Evolutionary conservation across 495 filamentous ascomycete species (phyloP).

Genomic region (Trichoderma erinaceum): DNA sequence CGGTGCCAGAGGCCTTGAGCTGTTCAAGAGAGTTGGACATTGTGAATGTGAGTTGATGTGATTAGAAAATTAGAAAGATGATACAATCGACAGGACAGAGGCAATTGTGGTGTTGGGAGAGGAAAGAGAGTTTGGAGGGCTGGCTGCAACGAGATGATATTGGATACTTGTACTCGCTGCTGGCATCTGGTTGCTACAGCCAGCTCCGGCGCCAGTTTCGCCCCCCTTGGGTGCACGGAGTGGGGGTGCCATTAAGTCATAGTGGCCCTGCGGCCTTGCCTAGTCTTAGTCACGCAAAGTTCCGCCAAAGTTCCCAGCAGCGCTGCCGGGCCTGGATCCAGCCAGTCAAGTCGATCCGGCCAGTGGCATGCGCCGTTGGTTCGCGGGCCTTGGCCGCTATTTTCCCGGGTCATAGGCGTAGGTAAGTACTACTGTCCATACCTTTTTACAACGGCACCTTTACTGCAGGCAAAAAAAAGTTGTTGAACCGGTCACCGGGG

Average conservation of each 20-base stretch:
- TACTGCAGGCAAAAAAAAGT: not conserved
- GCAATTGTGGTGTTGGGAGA: not conserved
- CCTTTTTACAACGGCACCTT: too few relatives aligned
- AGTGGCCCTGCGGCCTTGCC: not conserved
- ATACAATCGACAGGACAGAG: too few relatives aligned
- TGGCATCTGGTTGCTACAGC: too few relatives aligned
- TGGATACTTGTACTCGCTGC: not conserved
- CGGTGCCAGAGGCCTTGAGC: constrained; percentile 92
- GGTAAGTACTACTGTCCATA: too few relatives aligned
- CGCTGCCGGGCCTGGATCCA: not conserved
- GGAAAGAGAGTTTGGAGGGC: not conserved
- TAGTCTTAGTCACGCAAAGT: constrained; percentile 2
- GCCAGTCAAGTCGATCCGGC: not conserved
- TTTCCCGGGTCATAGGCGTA: not conserved
- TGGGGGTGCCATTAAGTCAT: constrained; percentile 6
- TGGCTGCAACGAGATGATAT: not conserved
- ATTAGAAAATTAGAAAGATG: not conserved
- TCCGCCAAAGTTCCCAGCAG: constrained; percentile 10
- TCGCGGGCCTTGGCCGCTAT: not conserved
- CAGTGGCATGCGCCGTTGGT: not conserved
- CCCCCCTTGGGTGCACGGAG: constrained; percentile 6
- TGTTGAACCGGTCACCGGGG: too few relatives aligned
- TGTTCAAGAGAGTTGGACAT: constrained; percentile 91
- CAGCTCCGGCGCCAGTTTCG: constrained; percentile 3
- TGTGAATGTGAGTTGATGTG: constrained; percentile 25